These are phyloP conservation scores for Talaromyces thailandensis DNA, from an alignment of 495 filamentous ascomycete genomes.

Conservation along the genomic window DNA sequence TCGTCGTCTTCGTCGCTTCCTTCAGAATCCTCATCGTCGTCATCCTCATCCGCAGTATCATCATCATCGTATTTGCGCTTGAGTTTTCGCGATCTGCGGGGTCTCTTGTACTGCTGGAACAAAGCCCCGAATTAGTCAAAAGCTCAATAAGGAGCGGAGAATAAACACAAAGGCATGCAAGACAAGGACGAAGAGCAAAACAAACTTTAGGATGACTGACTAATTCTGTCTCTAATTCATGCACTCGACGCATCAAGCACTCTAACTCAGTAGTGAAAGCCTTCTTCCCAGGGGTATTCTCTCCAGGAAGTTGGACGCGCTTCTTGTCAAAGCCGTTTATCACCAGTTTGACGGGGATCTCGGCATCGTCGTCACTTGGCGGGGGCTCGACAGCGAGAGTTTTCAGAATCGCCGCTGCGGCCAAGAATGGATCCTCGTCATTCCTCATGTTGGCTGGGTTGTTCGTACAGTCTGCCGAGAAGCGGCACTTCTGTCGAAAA, in stretches of 20 bases:
- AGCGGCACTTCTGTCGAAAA: neutral
- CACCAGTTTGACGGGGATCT: conserved; percentile 28
- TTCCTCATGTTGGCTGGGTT: neutral
- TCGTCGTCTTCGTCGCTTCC: conserved; percentile 33
- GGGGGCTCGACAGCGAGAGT: conserved; percentile 46
- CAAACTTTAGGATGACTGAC: conserved; percentile 42
- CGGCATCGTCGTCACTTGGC: conserved; percentile 22
- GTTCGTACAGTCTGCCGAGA: neutral
- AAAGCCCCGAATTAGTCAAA: conserved; percentile 26
- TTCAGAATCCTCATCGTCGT: conserved; percentile 21
- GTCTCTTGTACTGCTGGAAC: conserved; percentile 14
- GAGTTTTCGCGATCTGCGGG: conserved; percentile 5
- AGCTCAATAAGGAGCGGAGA: neutral
- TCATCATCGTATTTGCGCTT: conserved; percentile 5
- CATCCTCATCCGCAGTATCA: conserved; percentile 8
- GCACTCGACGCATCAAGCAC: conserved; percentile 56
- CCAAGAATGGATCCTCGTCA: conserved; percentile 1
- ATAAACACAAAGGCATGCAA: conserved; percentile 19
- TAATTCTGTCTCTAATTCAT: conserved; percentile 59
- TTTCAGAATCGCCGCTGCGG: conserved; percentile 51
- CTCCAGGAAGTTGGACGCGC: conserved; percentile 55
- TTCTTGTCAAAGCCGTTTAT: conserved; percentile 32
- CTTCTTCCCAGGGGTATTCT: conserved; percentile 51
- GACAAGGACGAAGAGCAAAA: conserved; percentile 32
- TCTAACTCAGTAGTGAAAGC: conserved; percentile 63